A percentile compares a stretch with the other conserved stretches of the same genome.
These are phyloP conservation scores for Neopestalotiopsis sp. DNA, from an alignment of 2,329 filamentous ascomycete species.

Conservation along the genomic window DNA sequence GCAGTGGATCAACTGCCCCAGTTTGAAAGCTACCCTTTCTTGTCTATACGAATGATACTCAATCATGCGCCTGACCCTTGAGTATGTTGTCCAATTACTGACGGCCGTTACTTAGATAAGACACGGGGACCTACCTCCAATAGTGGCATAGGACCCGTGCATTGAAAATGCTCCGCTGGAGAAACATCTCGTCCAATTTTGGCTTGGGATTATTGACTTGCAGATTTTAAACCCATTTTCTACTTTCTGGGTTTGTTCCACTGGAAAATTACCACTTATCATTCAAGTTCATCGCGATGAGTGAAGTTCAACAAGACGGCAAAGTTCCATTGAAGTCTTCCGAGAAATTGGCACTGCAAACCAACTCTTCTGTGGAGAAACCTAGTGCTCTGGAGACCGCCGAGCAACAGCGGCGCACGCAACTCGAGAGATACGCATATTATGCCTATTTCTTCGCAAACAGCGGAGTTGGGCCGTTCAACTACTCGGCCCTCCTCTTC, in stretches of 20 bases:
- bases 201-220: background rate
- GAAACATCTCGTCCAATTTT: background rate
- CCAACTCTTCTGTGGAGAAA: background rate
- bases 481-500: conserved; percentile 12
- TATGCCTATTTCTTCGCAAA: conserved; percentile 14
- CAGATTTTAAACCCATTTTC: background rate
- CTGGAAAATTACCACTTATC: too few relatives aligned
- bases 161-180: background rate
- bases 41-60: background rate
- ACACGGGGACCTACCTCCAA: background rate
- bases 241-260: too few relatives aligned
- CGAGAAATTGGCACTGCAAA: background rate
- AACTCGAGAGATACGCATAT: conserved; percentile 5
- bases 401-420: background rate
- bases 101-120: background rate
- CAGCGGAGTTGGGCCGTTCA: conserved; percentile 4
- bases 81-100: background rate
- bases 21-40: background rate
- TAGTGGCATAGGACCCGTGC: background rate
- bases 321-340: background rate
- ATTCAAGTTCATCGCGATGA: background rate
- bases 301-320: background rate
- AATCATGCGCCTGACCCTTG: background rate
- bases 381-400: background rate
- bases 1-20: too few relatives aligned